Conservation (phyloP, 148 eudicot species). For the Chenopodium formosanum region DNA sequence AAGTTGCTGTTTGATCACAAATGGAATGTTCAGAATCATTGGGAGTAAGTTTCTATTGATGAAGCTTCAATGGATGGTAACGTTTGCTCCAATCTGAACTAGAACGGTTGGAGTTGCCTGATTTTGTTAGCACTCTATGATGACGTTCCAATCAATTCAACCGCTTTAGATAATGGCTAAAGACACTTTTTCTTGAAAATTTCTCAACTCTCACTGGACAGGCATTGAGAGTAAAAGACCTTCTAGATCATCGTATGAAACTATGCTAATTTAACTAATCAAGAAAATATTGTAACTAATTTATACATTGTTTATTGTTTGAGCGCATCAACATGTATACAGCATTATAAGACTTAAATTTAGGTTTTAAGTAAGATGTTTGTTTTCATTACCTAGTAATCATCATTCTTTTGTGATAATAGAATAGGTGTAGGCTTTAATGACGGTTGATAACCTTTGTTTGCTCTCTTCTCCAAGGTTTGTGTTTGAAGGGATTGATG, state of each 20-base stretch:
- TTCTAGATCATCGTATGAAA: background rate
- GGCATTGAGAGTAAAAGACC: background rate
- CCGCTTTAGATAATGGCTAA: background rate
- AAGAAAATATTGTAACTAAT: background rate
- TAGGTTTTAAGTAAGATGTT: background rate
- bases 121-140: background rate
- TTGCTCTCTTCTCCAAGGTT: slow-evolving; percentile 42
- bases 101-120: background rate
- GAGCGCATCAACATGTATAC: background rate
- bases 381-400: background rate
- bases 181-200: background rate
- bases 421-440: background rate
- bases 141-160: background rate
- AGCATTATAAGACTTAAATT: background rate
- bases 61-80: background rate
- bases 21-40: background rate
- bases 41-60: too few species aligned
- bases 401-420: background rate
- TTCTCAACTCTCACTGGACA: background rate
- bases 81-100: too few species aligned
- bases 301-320: background rate
- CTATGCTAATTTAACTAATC: background rate
- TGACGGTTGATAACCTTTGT: slow-evolving; percentile 11
- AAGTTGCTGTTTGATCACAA: too few species aligned
- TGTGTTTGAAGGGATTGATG: slow-evolving; percentile 87